A percentile compares a stretch with the other conserved stretches of the same genome.
These are phyloP conservation scores for Retiboletus flavoniger DNA, from an alignment of 1,284 basidiomycete species.

Conservation along the genomic window DNA sequence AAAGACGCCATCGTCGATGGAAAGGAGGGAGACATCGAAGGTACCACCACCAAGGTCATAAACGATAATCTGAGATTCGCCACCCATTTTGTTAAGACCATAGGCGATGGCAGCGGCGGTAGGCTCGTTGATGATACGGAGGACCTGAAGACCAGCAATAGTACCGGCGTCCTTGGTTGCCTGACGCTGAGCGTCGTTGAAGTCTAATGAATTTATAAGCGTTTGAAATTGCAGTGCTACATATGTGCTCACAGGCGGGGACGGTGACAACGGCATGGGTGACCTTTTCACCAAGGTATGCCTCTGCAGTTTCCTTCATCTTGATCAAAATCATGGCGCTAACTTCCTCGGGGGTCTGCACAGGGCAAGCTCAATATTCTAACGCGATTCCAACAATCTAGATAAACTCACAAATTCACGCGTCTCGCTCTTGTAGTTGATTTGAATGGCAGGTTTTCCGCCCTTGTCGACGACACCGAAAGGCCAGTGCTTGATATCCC, in stretches of 20 bases:
- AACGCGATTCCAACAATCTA: background rate
- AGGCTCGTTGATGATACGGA: slow-evolving; percentile 99
- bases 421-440: slow-evolving; percentile 83
- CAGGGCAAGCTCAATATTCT: background rate
- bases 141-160: slow-evolving; percentile 93
- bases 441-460: slow-evolving; percentile 85
- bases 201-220: slow-evolving; percentile 53
- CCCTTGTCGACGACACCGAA: slow-evolving; percentile 78
- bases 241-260: slow-evolving; percentile 70
- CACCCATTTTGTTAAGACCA: slow-evolving; percentile 94
- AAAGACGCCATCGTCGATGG: slow-evolving; percentile 97
- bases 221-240: slow-evolving; percentile 11
- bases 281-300: slow-evolving; percentile 95
- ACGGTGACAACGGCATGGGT: slow-evolving; percentile 98
- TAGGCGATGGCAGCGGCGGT: slow-evolving; percentile 98
- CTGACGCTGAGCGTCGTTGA: slow-evolving; percentile 99
- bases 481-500: slow-evolving; percentile 87
- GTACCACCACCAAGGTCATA: slow-evolving; percentile 99
- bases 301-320: slow-evolving; percentile 99
- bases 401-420: slow-evolving; percentile 72
- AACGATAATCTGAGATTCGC: slow-evolving; percentile 95
- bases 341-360: slow-evolving; percentile 81
- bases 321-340: slow-evolving; percentile 94
- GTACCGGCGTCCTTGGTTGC: slow-evolving; percentile 98
- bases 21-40: slow-evolving; percentile 97